These are phyloP conservation scores for Trematosphaeria pertusa DNA, from an alignment of 2,329 filamentous ascomycete genomes.

Conservation along the genomic window DNA sequence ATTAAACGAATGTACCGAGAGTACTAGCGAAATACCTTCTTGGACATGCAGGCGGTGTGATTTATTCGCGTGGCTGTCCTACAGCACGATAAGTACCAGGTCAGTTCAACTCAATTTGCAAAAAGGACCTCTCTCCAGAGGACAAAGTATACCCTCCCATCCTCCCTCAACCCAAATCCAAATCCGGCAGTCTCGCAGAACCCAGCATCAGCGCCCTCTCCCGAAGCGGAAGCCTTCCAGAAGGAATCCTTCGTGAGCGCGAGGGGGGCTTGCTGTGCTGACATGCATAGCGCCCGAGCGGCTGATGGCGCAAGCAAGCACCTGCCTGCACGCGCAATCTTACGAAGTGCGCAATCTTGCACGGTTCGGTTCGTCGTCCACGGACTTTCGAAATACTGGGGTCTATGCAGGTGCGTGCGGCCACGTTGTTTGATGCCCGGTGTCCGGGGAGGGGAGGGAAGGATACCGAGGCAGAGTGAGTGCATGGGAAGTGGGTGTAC, in stretches of 20 bases:
- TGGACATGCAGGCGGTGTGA: no score
- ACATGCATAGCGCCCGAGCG: slow-evolving; percentile 12
- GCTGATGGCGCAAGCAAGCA: slow-evolving; percentile 3
- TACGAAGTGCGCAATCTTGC: neutral
- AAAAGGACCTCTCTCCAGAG: no score
- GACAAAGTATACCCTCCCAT: neutral
- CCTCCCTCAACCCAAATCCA: no score
- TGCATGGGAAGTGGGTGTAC: neutral
- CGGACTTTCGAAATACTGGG: slow-evolving; percentile 6
- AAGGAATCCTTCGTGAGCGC: neutral
- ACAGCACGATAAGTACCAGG: no score
- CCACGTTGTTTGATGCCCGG: slow-evolving; percentile 10
- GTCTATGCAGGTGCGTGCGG: slow-evolving; percentile 9
- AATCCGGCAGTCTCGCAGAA: no score
- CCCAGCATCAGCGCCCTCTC: no score
- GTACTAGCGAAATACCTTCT: no score
- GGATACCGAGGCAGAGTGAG: neutral
- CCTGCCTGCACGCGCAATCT: neutral
- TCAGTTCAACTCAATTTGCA: no score
- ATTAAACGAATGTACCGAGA: no score
- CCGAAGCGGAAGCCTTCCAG: slow-evolving; percentile 12
- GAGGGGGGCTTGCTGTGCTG: no score
- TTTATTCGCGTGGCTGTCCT: no score
- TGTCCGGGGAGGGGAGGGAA: neutral
- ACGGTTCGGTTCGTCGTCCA: slow-evolving; percentile 9